phyloP scores from a whole-genome alignment of 2,329 filamentous ascomycete species.

The Sarocladium strictum region DNA sequence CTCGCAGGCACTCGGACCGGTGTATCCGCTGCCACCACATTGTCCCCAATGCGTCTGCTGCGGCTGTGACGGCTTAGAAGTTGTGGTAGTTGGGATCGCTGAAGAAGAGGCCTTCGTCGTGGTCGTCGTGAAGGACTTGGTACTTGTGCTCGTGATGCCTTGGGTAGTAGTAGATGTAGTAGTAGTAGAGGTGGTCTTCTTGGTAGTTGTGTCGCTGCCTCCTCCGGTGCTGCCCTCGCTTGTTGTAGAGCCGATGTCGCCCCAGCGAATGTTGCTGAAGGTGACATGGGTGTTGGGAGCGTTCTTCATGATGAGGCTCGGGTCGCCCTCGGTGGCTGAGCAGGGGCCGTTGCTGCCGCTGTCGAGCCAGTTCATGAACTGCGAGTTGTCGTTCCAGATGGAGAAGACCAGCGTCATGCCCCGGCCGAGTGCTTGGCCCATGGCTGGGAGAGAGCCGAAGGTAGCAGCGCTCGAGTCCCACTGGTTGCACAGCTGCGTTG shows the following conservation, averaged over 20 bases:
- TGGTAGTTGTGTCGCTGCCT: neutral
- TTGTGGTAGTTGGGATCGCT: neutral
- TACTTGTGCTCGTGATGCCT: neutral
- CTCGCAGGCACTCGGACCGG: constrained; percentile 4
- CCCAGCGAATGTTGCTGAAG: constrained; percentile 41
- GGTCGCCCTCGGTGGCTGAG: constrained; percentile 33
- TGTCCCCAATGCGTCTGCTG: constrained; percentile 9
- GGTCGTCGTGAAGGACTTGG: constrained; percentile 2
- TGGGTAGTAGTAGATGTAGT: too few relatives aligned
- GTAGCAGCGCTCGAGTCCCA: constrained; percentile 33
- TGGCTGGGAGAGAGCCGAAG: constrained; percentile 31
- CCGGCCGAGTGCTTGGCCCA: constrained; percentile 15
- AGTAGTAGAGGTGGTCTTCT: neutral
- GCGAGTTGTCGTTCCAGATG: constrained; percentile 47
- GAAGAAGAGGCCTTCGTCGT: neutral
- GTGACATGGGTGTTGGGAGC: constrained; percentile 31
- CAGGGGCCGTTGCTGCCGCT: constrained; percentile 40
- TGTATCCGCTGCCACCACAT: constrained; percentile 5
- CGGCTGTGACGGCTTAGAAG: neutral
- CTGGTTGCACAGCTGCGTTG: constrained; percentile 39
- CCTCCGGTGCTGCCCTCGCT: neutral
- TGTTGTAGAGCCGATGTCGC: constrained; percentile 34
- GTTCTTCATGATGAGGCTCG: constrained; percentile 31
- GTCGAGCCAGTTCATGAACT: constrained; percentile 57
- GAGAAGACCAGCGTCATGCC: constrained; percentile 48